Base-by-base conservation (phyloP, 2,329 filamentous ascomycete genomes). In the Cladosporium sp. region DNA sequence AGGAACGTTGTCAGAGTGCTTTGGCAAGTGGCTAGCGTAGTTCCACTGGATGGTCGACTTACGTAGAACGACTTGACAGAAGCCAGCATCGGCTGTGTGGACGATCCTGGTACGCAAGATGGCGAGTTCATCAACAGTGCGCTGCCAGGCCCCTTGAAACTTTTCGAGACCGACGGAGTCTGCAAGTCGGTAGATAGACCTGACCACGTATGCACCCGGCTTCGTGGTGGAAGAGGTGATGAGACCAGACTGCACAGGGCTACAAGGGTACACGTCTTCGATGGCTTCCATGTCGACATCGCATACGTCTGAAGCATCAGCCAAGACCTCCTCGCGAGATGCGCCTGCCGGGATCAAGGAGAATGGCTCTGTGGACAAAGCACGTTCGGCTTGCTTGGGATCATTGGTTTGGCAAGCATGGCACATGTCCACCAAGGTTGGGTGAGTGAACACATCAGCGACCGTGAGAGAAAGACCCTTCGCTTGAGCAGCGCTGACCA, bases 211-310 rank as follows among this genome's bases (percentile, higher is more conserved):
- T 3, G 54, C 54, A 8, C 63, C 63, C 15, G 63, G 63, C 54
- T 65, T 59, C 21, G 41, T 41, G 10, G 63, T 65, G 0, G 70
- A 68, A 7, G 68, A 67, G 0, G 79, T 77, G 70, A 81, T 77
- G 6, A 81, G 71, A 10, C 76, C 77, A 69, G 80, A 78, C 66
- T 81, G 79, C 12, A 78, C 70, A 4, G 80, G 77, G 3, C 78
- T 80, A 65, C 80, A 81, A 34, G 78, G 78, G 64, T 80, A 80
- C 0, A 81, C 68, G 58, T 81, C 79, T 59, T 80, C 77, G 6
- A 81, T 72, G 0, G 65, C 63, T 68, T 69, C 67, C 49, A 67
- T 26, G 24, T 41, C 65, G 36, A 70, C 7, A 24, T 54, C 28
- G 36, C 61, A 64, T 24, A 64, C 61, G 49, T 70, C 49, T 63